Percentiles rank a stretch among this genome's conserved stretches.
Conservation (phyloP, 2,329 filamentous ascomycete species). For the Colletotrichum chlorophyti region DNA sequence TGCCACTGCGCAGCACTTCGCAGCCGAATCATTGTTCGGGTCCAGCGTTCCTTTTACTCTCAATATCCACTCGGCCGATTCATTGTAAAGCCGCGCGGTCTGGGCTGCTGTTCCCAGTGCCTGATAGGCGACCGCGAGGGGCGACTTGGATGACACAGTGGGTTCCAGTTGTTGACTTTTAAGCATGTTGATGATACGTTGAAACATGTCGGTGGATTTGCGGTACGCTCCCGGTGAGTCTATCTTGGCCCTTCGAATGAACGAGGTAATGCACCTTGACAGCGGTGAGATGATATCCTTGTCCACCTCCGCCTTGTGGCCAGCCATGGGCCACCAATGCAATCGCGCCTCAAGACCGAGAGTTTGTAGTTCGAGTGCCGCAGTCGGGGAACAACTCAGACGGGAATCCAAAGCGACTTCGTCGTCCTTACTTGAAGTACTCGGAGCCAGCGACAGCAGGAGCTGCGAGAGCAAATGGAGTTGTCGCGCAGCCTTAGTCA, state of each 20-base stretch:
- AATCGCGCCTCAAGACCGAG: conserved; percentile 67
- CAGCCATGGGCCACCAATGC: conserved; percentile 70
- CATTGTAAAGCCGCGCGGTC: conserved; percentile 50
- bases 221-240: conserved; percentile 45
- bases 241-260: conserved; percentile 56
- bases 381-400: conserved; percentile 61
- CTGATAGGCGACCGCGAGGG: conserved; percentile 58
- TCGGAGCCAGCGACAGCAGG: conserved; percentile 71
- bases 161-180: conserved; percentile 41
- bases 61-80: conserved; percentile 63
- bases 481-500: conserved; percentile 67
- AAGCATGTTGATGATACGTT: conserved; percentile 41
- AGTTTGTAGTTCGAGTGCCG: conserved; percentile 68
- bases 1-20: conserved; percentile 57
- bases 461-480: conserved; percentile 71
- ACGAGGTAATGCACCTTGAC: conserved; percentile 67
- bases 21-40: conserved; percentile 50
- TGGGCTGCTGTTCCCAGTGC: conserved; percentile 57
- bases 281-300: conserved; percentile 73
- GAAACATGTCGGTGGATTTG: conserved; percentile 42
- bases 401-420: conserved; percentile 57
- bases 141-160: conserved; percentile 46
- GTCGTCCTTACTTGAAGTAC: conserved; percentile 70
- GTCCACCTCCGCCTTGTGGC: conserved; percentile 64
- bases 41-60: conserved; percentile 49